Evolutionary conservation across 163 green algal species (phyloP).

Genomic region (Chlorella variabilis): DNA sequence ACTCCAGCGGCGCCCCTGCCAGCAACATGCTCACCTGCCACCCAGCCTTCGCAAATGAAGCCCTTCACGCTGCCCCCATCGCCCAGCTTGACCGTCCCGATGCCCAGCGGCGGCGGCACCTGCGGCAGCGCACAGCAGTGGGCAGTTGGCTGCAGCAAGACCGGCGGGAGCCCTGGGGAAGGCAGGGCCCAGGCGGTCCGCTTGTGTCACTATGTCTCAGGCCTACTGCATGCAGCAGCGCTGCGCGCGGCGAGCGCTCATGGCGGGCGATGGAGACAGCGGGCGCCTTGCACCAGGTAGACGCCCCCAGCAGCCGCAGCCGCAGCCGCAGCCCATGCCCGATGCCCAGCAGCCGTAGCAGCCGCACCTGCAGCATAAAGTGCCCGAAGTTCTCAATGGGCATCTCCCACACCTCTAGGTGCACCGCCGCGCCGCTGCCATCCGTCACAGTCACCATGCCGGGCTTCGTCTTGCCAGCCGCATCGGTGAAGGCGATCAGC

Average conservation of each 20-base stretch:
- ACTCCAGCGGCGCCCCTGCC: background rate
- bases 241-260: too few species aligned
- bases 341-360: too few species aligned
- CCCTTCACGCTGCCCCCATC: constrained; percentile 72
- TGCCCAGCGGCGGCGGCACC: constrained; percentile 63
- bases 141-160: background rate
- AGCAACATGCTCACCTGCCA: constrained; percentile 39
- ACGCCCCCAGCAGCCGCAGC: too few species aligned
- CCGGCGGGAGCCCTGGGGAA: too few species aligned
- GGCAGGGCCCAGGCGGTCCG: too few species aligned
- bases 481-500: constrained; percentile 53
- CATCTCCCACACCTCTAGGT: constrained; percentile 76
- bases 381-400: constrained; percentile 70
- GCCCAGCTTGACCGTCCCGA: constrained; percentile 77
- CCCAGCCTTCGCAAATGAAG: constrained; percentile 78
- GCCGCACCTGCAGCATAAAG: constrained; percentile 44
- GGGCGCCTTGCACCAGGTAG: too few species aligned
- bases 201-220: too few species aligned
- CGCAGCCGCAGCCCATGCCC: too few species aligned
- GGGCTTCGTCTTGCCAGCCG: constrained; percentile 39
- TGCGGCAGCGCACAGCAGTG: background rate
- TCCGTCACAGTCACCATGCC: constrained; percentile 51
- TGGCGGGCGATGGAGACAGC: too few species aligned
- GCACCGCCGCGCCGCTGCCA: constrained; percentile 47
- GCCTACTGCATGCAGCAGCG: background rate